Conservation (phyloP, 305 asterid genomes). For the Rubia peregrina region DNA sequence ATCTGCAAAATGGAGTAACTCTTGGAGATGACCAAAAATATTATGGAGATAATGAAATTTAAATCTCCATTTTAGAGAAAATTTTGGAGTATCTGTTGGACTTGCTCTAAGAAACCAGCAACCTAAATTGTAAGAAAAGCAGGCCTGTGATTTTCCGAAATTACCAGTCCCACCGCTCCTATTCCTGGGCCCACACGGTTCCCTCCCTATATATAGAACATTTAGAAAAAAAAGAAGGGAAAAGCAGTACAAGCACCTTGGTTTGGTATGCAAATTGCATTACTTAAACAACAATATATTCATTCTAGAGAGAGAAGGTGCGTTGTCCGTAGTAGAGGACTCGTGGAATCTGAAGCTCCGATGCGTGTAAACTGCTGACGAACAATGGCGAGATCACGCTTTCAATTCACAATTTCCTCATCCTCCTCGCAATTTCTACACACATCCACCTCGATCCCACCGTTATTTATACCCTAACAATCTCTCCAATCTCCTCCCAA, state of each 20-base stretch:
- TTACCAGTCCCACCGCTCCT: not conserved
- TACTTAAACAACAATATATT: not conserved
- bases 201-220: too few species aligned
- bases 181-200: not conserved
- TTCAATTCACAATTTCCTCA: slow-evolving; percentile 3
- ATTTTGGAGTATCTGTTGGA: too few species aligned
- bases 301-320: slow-evolving; percentile 13
- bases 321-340: slow-evolving; percentile 12
- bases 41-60: too few species aligned
- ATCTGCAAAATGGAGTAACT: too few species aligned
- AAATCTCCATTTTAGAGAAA: too few species aligned
- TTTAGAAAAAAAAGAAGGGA: not conserved
- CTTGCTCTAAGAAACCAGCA: not conserved
- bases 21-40: too few species aligned
- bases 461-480: slow-evolving; percentile 13
- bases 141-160: not conserved
- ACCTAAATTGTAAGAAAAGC: not conserved
- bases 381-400: slow-evolving; percentile 24
- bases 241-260: not conserved
- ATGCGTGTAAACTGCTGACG: slow-evolving; percentile 27
- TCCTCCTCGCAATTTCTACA: not conserved
- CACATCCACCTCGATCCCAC: slow-evolving; percentile 1
- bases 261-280: not conserved
- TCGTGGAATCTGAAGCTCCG: slow-evolving; percentile 21
- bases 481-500: slow-evolving; percentile 2